Evolutionary conservation across 1,284 basidiomycete genomes (phyloP).

Genomic region (Bjerkandera adusta): DNA sequence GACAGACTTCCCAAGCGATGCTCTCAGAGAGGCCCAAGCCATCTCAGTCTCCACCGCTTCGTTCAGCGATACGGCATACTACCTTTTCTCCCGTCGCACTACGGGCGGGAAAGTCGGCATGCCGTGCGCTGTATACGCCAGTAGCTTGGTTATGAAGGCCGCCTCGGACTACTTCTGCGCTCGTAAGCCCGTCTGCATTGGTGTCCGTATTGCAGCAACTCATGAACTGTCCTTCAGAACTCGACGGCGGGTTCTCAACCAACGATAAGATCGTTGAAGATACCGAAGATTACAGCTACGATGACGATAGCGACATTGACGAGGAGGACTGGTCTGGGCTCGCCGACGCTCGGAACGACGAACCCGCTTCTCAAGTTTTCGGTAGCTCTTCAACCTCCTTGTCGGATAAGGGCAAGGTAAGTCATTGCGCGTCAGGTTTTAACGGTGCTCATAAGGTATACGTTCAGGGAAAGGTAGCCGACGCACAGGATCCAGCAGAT

Average conservation of each 20-base stretch:
- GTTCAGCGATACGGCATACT: too few relatives aligned
- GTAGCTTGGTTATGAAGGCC: not conserved
- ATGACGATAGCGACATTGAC: conserved; percentile 1
- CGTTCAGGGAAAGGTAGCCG: too few relatives aligned
- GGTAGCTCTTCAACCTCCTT: too few relatives aligned
- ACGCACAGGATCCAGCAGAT: too few relatives aligned
- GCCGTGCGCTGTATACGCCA: not conserved
- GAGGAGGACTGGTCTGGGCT: not conserved
- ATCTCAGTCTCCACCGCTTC: too few relatives aligned
- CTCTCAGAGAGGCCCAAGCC: too few relatives aligned
- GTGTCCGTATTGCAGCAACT: not conserved
- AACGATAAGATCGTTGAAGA: not conserved
- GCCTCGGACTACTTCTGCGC: not conserved
- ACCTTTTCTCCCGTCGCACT: too few relatives aligned
- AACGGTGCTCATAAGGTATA: too few relatives aligned
- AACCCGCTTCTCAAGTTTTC: too few relatives aligned
- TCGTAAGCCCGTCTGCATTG: not conserved
- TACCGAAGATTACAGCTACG: not conserved
- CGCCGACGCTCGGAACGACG: not conserved
- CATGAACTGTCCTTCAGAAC: not conserved
- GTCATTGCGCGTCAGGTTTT: too few relatives aligned
- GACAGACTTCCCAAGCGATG: too few relatives aligned
- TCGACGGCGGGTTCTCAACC: not conserved
- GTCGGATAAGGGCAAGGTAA: too few relatives aligned
- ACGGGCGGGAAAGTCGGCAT: not conserved